A percentile compares a stretch with the other conserved stretches of the same genome.
These are phyloP conservation scores for Stropharia rugosoannulata DNA, from an alignment of 768 basidiomycete species.

Conservation along the genomic window DNA sequence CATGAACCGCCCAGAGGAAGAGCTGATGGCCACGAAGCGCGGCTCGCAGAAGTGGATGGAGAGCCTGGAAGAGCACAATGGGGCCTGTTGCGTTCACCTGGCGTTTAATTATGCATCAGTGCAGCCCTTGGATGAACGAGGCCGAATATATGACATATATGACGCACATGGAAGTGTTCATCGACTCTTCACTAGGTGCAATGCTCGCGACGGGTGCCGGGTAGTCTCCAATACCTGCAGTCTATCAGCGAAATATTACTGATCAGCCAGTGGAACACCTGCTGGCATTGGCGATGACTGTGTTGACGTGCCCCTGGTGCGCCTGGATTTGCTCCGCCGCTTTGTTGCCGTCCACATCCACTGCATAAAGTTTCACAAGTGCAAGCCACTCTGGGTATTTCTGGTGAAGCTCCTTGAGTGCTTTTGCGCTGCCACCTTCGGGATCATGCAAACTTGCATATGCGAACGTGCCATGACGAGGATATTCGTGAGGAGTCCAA, in stretches of 20 bases:
- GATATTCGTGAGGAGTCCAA: no score
- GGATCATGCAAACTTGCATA: no score
- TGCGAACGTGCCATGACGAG: no score
- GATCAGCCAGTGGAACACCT: no score
- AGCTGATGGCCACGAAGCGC: neutral
- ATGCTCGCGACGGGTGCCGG: neutral
- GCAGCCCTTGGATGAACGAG: neutral
- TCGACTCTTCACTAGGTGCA: neutral
- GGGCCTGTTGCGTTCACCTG: slow-evolving; percentile 3
- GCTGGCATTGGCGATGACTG: neutral
- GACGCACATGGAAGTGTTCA: neutral
- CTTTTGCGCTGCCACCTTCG: neutral
- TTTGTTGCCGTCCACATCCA: neutral
- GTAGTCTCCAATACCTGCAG: neutral
- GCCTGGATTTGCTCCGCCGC: neutral
- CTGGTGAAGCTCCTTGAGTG: neutral
- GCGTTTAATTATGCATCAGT: no score
- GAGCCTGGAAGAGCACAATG: neutral
- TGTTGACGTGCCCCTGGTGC: neutral
- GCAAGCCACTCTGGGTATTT: neutral
- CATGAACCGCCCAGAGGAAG: neutral
- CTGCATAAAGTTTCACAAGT: neutral
- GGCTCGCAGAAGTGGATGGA: neutral
- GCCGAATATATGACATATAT: no score
- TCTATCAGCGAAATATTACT: neutral